Evolutionary conservation across 75 land plant genomes (phyloP), one percentile per base, ranked within the genome.

Genomic region (Picea sitchensis): DNA sequence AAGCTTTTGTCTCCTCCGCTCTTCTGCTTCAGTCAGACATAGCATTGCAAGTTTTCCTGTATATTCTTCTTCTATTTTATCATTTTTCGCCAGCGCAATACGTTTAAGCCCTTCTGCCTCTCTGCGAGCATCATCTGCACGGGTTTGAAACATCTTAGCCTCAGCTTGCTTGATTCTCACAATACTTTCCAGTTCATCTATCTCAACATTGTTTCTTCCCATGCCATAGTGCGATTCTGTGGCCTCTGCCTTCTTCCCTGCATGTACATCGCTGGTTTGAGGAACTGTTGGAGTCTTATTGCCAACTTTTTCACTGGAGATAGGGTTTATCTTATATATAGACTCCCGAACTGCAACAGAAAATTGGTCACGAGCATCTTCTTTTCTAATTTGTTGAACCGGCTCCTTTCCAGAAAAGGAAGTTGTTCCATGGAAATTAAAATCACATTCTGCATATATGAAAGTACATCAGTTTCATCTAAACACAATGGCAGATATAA

Each of bases 31-130:
- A 71, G 82, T 85, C 73, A 98, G 64, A 76, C 95, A 89, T 30
- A 98, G 84, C 78, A 90, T 98, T 6, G 89, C 84, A 30, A 93
- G 83, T 86, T 95, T 95, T 68, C 78, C 73, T 3, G 84, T 67
- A 65, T 91, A 95, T 26, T 98, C 99, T 78, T 93, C 94, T 60
- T 98, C 99, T 65, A 93, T 77, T 77, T 95, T 91, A 83, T 91
- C 89, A 5, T 80, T 68, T 79, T 84, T 90, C 5, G 83, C 90
- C 3, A 86, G 79, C 2, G 86, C 92, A 65, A 95, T 87, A 38
- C 89, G 85, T 18, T 79, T 57, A 77, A 86, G 87, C 6, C 81
- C 83, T 36, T 96, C 93, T 1, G 93, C 94, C 30, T 95, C 96
- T 56, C 87, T 88, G 21, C 90, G 85, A 14, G 96, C 98, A 51